Evolutionary conservation across 176 grass and related monocot genomes (phyloP).

Genomic region (Oropetium thomaeum): DNA sequence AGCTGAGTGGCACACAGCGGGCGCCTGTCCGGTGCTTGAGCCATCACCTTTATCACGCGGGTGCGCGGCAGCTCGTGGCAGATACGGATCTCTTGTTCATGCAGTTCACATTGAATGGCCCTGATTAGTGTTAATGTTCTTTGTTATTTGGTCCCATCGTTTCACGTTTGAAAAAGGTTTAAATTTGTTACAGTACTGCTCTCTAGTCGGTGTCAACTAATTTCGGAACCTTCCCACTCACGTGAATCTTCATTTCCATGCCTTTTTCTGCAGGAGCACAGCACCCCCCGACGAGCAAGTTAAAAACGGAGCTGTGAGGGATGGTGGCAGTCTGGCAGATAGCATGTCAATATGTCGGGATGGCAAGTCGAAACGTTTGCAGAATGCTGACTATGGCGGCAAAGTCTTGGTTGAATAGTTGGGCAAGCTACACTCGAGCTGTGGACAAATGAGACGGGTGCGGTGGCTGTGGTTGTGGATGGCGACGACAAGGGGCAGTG

Average conservation of each 20-base stretch:
- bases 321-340: constrained; percentile 1
- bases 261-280: constrained; percentile 30
- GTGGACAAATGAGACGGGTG: neutral
- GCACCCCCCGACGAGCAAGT: constrained; percentile 36
- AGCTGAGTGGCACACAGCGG: constrained; percentile 46
- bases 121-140: neutral
- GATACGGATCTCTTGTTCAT: constrained; percentile 4
- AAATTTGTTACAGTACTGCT: neutral
- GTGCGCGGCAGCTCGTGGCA: constrained; percentile 19
- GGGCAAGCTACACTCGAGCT: constrained; percentile 1
- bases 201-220: neutral
- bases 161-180: neutral
- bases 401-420: constrained; percentile 23
- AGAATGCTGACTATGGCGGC: neutral
- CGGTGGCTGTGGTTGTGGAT: neutral
- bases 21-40: constrained; percentile 23
- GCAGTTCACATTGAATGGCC: constrained; percentile 8
- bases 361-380: constrained; percentile 18
- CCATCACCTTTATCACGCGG: too few species aligned
- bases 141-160: neutral
- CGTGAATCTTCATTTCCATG: constrained; percentile 9
- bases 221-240: neutral
- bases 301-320: constrained; percentile 56
- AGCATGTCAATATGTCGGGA: constrained; percentile 16
- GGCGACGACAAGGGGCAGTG: neutral